Conservation (phyloP, 2,329 filamentous ascomycete species). For the Sarocladium oryzae region DNA sequence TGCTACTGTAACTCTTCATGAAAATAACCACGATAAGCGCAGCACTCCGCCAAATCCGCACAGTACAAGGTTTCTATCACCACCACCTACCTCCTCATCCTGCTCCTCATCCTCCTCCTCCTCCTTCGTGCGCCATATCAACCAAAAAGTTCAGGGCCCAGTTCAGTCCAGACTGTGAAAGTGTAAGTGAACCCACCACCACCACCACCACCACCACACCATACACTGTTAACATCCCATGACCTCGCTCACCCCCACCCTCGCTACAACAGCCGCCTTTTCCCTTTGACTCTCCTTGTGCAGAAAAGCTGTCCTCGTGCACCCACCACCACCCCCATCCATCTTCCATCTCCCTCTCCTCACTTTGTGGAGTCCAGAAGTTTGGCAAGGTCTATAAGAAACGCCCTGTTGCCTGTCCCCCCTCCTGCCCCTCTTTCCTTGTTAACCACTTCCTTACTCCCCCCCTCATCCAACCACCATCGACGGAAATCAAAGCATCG, state of each 20-base stretch:
- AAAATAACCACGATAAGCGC: no score
- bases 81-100: no score
- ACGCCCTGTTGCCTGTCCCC: not conserved
- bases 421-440: conserved; percentile 1
- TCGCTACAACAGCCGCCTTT: no score
- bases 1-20: no score
- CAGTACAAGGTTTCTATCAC: not conserved
- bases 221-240: no score
- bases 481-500: conserved; percentile 3
- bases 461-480: conserved; percentile 6
- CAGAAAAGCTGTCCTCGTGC: not conserved
- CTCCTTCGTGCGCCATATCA: no score
- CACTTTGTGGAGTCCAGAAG: no score
- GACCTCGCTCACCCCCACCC: not conserved
- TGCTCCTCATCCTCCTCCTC: not conserved
- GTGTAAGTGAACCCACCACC: no score
- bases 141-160: no score
- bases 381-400: no score
- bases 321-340: not conserved
- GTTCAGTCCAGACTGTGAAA: no score
- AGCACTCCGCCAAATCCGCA: not conserved
- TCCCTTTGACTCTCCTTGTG: not conserved
- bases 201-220: no score
- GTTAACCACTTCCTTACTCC: not conserved
- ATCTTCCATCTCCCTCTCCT: not conserved